Percentiles rank a stretch among this genome's conserved stretches.
Evolutionary conservation across 495 filamentous ascomycete genomes (phyloP).

Genomic region (Penicillium flavigenum): DNA sequence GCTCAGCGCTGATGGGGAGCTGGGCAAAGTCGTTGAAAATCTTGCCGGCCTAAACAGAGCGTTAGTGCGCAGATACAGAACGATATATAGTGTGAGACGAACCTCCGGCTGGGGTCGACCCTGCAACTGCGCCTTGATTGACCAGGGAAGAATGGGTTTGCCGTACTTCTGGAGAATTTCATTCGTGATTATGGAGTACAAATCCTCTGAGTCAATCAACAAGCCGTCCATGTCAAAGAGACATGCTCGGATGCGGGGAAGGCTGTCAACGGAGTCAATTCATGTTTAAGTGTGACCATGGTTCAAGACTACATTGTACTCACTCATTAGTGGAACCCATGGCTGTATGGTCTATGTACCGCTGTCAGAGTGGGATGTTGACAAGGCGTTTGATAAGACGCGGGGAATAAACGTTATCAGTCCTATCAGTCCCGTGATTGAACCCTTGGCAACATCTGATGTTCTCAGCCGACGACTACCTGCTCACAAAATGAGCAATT

Average conservation of each 20-base stretch:
- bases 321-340: constrained; percentile 24
- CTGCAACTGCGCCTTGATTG: constrained; percentile 90
- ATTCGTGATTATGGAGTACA: constrained; percentile 84
- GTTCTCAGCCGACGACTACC: constrained; percentile 7
- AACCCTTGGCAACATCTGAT: constrained; percentile 10
- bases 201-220: constrained; percentile 89
- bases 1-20: constrained; percentile 67
- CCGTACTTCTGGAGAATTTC: constrained; percentile 71
- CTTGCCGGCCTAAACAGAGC: constrained; percentile 31
- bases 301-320: not conserved
- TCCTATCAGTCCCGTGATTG: constrained; percentile 27
- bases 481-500: constrained; percentile 18
- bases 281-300: not conserved
- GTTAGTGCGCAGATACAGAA: constrained; percentile 1
- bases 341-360: constrained; percentile 5
- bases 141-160: constrained; percentile 77
- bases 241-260: constrained; percentile 82
- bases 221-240: constrained; percentile 99
- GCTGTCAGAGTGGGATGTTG: not conserved
- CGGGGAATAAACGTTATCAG: constrained; percentile 20
- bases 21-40: constrained; percentile 84
- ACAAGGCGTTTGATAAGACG: constrained; percentile 22
- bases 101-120: constrained; percentile 80
- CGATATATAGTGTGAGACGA: constrained; percentile 14
- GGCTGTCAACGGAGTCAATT: constrained; percentile 41